Evolutionary conservation across 371 early-diverging fungal genomes (phyloP).

Genomic region (Chytridium lagenaria): DNA sequence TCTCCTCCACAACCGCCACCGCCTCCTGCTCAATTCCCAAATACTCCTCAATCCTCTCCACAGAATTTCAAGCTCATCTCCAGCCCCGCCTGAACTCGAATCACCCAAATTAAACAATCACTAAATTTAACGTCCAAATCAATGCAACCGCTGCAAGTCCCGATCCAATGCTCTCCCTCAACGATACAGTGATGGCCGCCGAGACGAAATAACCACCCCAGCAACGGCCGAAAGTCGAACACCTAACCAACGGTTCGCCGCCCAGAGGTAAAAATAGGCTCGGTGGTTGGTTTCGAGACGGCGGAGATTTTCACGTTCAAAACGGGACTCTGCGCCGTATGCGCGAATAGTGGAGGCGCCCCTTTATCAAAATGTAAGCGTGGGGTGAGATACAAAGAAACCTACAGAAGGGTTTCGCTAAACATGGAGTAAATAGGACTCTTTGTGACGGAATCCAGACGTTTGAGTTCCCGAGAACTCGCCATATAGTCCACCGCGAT

Average conservation of each 20-base stretch:
- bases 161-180: slow-evolving; percentile 25
- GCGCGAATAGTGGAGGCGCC: slow-evolving; percentile 77
- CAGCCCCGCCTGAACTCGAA: slow-evolving; percentile 73
- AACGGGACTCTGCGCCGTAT: slow-evolving; percentile 55
- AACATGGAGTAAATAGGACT: slow-evolving; percentile 84
- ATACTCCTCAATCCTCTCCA: slow-evolving; percentile 65
- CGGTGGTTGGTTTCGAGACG: slow-evolving; percentile 68
- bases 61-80: slow-evolving; percentile 72
- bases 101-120: slow-evolving; percentile 76
- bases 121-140: slow-evolving; percentile 79
- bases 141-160: slow-evolving; percentile 75
- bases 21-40: slow-evolving; percentile 48
- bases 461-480: slow-evolving; percentile 79
- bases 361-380: not conserved
- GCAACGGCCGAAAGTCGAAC: slow-evolving; percentile 72
- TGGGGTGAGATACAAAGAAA: not conserved
- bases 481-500: slow-evolving; percentile 64
- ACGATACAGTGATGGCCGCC: slow-evolving; percentile 58
- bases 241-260: slow-evolving; percentile 85
- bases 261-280: slow-evolving; percentile 83
- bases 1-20: slow-evolving; percentile 34
- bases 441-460: slow-evolving; percentile 76
- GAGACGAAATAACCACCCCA: slow-evolving; percentile 73
- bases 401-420: slow-evolving; percentile 66
- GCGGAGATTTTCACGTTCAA: slow-evolving; percentile 52